phyloP scores from a whole-genome alignment of 2,329 filamentous ascomycete genomes.

The Trematosphaeria pertusa region DNA sequence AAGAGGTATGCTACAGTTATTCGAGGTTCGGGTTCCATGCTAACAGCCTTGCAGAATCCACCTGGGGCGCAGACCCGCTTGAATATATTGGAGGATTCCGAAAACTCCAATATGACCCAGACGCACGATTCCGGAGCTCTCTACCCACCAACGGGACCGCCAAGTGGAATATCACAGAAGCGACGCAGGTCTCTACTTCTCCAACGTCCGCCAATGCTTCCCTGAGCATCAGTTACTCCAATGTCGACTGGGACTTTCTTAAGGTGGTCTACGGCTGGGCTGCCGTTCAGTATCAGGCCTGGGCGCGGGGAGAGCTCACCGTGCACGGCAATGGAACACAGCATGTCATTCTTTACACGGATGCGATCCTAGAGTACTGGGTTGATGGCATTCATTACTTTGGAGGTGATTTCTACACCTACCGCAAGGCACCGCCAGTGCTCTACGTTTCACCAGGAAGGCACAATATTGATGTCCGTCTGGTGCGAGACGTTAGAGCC shows the following conservation, averaged over 20 bases:
- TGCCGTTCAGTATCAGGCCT: conserved; percentile 65
- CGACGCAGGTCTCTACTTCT: conserved; percentile 36
- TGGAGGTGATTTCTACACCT: conserved; percentile 65
- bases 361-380: conserved; percentile 61
- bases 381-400: conserved; percentile 61
- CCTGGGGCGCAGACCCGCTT: conserved; percentile 66
- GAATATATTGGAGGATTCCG: conserved; percentile 62
- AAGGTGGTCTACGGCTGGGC: conserved; percentile 65
- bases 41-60: conserved; percentile 54
- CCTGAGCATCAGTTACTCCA: conserved; percentile 55
- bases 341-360: conserved; percentile 53
- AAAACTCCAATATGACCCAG: conserved; percentile 51
- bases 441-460: conserved; percentile 57
- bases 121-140: conserved; percentile 57
- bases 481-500: conserved; percentile 63
- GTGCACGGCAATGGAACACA: conserved; percentile 44
- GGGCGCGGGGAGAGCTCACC: conserved; percentile 60
- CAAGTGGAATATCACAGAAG: conserved; percentile 54
- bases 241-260: conserved; percentile 62
- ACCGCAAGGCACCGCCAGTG: conserved; percentile 58
- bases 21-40: too few species aligned
- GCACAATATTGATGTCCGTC: conserved; percentile 60
- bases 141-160: conserved; percentile 59
- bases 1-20: conserved; percentile 49
- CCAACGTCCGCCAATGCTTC: conserved; percentile 43